These are phyloP conservation scores for Boletellus sp. DNA, from an alignment of 768 basidiomycete genomes.

Conservation along the genomic window DNA sequence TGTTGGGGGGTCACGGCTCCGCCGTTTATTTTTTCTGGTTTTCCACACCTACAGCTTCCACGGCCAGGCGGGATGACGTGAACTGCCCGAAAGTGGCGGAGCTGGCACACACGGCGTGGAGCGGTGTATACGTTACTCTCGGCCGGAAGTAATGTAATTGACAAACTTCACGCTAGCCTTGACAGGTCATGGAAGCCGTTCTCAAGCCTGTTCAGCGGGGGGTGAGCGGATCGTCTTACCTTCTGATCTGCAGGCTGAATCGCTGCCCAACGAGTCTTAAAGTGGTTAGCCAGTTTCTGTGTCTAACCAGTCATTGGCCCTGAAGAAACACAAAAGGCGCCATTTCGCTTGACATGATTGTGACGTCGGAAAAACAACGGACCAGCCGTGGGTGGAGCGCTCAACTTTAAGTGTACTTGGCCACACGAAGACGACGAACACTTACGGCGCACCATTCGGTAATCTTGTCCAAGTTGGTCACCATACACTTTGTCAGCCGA, in stretches of 20 bases:
- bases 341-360: too few species aligned
- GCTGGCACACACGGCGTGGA: constrained; percentile 14
- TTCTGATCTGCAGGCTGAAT: background rate
- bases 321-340: too few species aligned
- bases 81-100: constrained; percentile 2
- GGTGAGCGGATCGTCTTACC: background rate
- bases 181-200: background rate
- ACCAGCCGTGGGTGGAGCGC: too few species aligned
- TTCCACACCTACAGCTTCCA: background rate
- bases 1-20: background rate
- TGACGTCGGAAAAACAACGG: too few species aligned
- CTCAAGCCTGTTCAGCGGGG: background rate
- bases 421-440: too few species aligned
- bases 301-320: too few species aligned
- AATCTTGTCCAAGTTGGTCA: too few species aligned
- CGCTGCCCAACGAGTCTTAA: too few species aligned
- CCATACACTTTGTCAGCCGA: too few species aligned
- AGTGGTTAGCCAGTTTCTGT: too few species aligned
- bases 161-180: background rate
- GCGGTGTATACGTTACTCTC: background rate
- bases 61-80: constrained; percentile 7
- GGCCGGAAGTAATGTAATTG: background rate
- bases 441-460: too few species aligned
- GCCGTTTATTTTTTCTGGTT: constrained; percentile 1
- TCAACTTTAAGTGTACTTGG: too few species aligned